phyloP scores from a whole-genome alignment of 257 asterid genomes.

The Solanum corneliomulleri region DNA sequence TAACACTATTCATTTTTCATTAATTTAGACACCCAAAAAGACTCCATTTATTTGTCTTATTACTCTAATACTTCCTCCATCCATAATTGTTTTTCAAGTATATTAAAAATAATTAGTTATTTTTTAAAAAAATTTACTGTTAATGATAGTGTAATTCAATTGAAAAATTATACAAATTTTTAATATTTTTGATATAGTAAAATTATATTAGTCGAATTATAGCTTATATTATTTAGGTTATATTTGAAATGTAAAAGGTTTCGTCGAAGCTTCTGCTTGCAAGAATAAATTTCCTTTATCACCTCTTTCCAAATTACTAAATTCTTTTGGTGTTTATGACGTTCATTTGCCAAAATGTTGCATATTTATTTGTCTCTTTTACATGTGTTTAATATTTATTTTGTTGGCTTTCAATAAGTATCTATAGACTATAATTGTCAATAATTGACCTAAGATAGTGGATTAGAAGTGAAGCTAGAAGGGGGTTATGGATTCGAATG shows the following conservation, averaged over 20 bases:
- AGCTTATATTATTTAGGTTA: neutral
- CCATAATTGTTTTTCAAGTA: too few species aligned
- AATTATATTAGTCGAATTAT: too few species aligned
- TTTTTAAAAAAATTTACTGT: too few species aligned
- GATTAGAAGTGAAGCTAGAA: neutral
- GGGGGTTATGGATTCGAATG: too few species aligned
- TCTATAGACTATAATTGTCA: neutral
- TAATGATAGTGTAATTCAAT: too few species aligned
- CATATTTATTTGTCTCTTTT: neutral
- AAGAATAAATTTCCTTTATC: neutral
- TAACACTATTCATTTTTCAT: neutral
- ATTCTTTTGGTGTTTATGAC: neutral
- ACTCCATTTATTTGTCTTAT: neutral
- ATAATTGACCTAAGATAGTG: neutral
- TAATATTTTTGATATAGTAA: too few species aligned
- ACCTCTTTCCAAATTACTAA: neutral
- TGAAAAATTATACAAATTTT: too few species aligned
- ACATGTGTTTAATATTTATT: neutral
- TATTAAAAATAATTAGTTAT: too few species aligned
- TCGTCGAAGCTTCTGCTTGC: neutral
- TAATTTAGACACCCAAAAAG: neutral
- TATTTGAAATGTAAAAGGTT: neutral
- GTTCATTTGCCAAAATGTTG: neutral
- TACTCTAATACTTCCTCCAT: too few species aligned
- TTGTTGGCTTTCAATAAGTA: neutral